Percentiles rank a stretch among this genome's conserved stretches.
Conservation (phyloP, 352 stramenopile species). For the Pythium sukuiense region DNA sequence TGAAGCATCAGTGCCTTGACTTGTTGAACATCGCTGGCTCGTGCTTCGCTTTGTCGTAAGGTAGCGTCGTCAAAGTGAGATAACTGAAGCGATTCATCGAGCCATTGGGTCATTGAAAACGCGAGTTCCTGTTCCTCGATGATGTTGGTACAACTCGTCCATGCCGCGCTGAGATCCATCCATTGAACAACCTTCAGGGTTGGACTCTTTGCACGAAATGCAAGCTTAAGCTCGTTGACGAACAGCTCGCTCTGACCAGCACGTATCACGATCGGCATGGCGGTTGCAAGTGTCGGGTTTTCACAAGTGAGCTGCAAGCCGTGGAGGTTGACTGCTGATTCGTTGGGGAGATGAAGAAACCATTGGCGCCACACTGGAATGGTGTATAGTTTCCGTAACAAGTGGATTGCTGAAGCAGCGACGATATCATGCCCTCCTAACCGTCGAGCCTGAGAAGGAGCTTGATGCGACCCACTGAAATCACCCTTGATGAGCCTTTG, state of each 20-base stretch:
- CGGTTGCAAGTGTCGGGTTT: background rate
- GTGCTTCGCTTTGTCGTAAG: background rate
- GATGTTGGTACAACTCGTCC: background rate
- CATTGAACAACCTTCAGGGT: background rate
- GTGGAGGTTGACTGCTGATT: background rate
- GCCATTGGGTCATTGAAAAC: too few species aligned
- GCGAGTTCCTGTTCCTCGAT: too few species aligned
- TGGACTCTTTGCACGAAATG: background rate
- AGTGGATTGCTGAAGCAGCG: constrained; percentile 1
- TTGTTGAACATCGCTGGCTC: background rate
- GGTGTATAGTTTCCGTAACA: background rate
- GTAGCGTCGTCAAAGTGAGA: background rate
- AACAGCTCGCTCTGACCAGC: constrained; percentile 16
- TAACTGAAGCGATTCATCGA: background rate
- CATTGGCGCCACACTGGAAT: constrained; percentile 1
- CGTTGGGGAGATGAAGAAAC: background rate
- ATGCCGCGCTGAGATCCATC: background rate
- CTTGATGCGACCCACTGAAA: background rate
- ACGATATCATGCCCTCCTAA: background rate
- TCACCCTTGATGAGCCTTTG: background rate
- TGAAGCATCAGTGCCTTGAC: background rate
- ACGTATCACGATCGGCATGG: background rate
- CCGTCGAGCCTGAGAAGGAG: background rate
- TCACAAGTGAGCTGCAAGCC: background rate
- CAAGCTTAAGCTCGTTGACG: constrained; percentile 7